phyloP scores from a whole-genome alignment of 441 rosid species.

The Euphorbia celastroides region DNA sequence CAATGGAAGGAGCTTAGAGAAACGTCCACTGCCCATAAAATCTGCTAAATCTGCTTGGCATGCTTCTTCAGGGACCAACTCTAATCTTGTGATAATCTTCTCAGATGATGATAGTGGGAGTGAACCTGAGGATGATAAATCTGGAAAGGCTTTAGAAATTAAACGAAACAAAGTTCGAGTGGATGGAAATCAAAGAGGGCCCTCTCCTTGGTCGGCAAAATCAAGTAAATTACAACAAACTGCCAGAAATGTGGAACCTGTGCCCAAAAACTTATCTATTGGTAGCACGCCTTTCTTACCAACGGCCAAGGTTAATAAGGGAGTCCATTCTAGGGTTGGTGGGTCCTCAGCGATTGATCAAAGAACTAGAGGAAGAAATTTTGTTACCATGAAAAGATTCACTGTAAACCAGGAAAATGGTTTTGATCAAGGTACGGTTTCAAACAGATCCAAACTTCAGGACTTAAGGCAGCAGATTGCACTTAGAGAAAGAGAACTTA shows the following conservation, averaged over 20 bases:
- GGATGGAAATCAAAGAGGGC: slow-evolving; percentile 32
- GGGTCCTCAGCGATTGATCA: slow-evolving; percentile 32
- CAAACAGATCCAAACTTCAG: slow-evolving; percentile 46
- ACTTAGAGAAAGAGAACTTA: slow-evolving; percentile 70
- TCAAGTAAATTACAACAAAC: slow-evolving; percentile 31
- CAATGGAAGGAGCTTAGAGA: slow-evolving; percentile 36
- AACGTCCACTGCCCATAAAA: slow-evolving; percentile 35
- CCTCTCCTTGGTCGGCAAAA: slow-evolving; percentile 26
- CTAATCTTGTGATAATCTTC: slow-evolving; percentile 84
- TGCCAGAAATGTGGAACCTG: slow-evolving; percentile 30
- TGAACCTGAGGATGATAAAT: slow-evolving; percentile 47
- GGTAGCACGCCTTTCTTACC: slow-evolving; percentile 38
- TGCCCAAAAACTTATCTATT: slow-evolving; percentile 40
- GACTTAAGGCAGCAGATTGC: slow-evolving; percentile 96
- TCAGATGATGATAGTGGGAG: slow-evolving; percentile 86
- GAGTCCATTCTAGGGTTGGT: slow-evolving; percentile 33
- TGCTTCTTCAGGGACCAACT: slow-evolving; percentile 32
- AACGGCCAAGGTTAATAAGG: slow-evolving; percentile 31
- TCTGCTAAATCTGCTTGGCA: slow-evolving; percentile 41
- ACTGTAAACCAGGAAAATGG: slow-evolving; percentile 37
- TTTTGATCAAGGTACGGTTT: slow-evolving; percentile 37
- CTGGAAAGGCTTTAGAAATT: slow-evolving; percentile 24
- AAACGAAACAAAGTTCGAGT: slow-evolving; percentile 27
- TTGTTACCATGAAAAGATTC: slow-evolving; percentile 30
- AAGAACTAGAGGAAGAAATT: slow-evolving; percentile 34